Base-by-base conservation (phyloP, 192 early-diverging fungal genomes). In the Funneliformis mosseae region DNA sequence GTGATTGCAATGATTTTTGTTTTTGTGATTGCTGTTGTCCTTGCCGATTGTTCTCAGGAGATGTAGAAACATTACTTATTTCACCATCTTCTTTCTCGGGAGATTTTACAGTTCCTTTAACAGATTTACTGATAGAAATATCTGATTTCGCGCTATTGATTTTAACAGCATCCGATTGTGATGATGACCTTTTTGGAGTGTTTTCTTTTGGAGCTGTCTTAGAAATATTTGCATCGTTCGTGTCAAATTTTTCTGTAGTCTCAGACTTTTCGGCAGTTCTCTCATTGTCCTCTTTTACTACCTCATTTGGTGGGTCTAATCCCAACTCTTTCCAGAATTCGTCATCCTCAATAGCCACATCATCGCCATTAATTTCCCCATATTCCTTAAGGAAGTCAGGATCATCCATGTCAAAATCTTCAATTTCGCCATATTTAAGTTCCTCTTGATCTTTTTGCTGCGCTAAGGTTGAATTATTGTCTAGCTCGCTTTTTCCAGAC, bases 281-380 rank as follows among this genome's bases (percentile, higher is more conserved):
- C 7, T 33, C 66, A 33, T 18, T 8, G n/a, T 33, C 28, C 11
- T 43, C 68, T 7, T 70, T 25, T n/a, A 3, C 68, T 9, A n/a
- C 18, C 33, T 10, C 41, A 70, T 70, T 39, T 41, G 39, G 16
- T 23, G 68, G 16, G 41, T 70, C 68, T 41, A 70, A 38, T 4
- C 38, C 68, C 11, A 70, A 42, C n/a, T 42, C 68, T 70, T 70
- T 70, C 68, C 68, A 70, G n/a, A 70, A 70, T 70, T 70, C 68
- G 0, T 43, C 68, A 70, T 70, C 67, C 8, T 28, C 68, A 10
- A 70, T 23, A 10, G 16, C 23, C 42, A 39, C 39, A n/a, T 70
- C 68, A 70, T 70, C 68, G n/a, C 28, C 21, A 70, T 42, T 70
- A 8, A n/a, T 61, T 6, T 23, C 64, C 14, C 21, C n/a, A n/a